phyloP scores from a whole-genome alignment of 352 stramenopile genomes.

The Pelagophyceae sp. region DNA sequence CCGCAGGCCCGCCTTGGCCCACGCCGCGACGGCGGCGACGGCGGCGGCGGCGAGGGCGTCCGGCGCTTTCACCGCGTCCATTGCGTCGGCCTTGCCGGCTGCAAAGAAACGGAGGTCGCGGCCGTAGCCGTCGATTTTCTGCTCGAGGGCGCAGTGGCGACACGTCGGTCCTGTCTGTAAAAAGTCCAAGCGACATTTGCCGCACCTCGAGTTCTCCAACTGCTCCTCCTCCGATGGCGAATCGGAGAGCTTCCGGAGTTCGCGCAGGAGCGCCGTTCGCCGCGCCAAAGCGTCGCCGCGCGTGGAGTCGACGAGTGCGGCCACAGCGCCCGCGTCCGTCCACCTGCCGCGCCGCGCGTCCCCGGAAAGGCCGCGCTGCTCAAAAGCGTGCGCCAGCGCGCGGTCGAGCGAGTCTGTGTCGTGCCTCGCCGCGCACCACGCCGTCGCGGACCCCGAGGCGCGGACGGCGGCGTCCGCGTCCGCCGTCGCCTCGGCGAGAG shows the following conservation, averaged over 20 bases:
- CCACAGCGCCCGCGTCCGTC: background rate
- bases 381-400: no score
- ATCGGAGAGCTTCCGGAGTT: background rate
- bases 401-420: no score
- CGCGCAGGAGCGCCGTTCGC: background rate
- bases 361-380: no score
- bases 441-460: no score
- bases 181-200: constrained; percentile 36
- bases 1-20: background rate
- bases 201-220: constrained; percentile 15
- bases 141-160: constrained; percentile 26
- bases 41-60: background rate
- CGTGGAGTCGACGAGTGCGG: background rate
- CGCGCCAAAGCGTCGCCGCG: constrained; percentile 4
- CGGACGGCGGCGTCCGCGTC: background rate
- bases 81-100: background rate
- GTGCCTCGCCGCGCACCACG: no score
- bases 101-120: background rate
- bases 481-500: background rate
- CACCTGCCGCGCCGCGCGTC: no score
- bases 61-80: background rate
- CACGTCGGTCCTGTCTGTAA: constrained; percentile 33
- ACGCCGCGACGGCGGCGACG: background rate
- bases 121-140: constrained; percentile 20
- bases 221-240: constrained; percentile 10